These are phyloP conservation scores for Podaxis sp. DNA, from an alignment of 768 basidiomycete genomes.

Conservation along the genomic window DNA sequence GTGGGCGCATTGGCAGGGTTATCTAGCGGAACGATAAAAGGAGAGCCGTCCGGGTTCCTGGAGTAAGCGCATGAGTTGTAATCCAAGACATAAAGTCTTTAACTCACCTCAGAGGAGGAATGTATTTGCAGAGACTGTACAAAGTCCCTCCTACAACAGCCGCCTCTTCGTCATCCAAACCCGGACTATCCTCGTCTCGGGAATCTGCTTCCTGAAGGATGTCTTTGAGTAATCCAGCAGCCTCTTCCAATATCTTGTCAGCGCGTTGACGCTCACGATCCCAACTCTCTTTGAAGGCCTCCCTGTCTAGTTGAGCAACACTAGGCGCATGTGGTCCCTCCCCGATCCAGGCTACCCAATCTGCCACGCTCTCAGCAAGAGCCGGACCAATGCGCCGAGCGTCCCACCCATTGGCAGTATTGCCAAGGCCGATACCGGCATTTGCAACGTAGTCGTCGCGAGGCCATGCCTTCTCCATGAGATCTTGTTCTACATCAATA, in stretches of 20 bases:
- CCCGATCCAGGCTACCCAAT: slow-evolving; percentile 51
- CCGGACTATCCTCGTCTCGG: slow-evolving; percentile 50
- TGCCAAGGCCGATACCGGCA: slow-evolving; percentile 22
- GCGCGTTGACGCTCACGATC: slow-evolving; percentile 28
- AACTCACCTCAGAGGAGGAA: slow-evolving; percentile 59
- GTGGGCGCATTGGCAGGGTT: slow-evolving; percentile 58
- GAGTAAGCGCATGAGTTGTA: slow-evolving; percentile 4
- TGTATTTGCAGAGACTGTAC: slow-evolving; percentile 55
- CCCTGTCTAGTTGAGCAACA: slow-evolving; percentile 18
- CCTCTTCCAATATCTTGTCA: slow-evolving; percentile 67
- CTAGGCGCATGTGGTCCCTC: slow-evolving; percentile 26
- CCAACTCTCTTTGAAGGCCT: slow-evolving; percentile 18
- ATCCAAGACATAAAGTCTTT: not conserved
- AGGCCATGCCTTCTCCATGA: slow-evolving; percentile 75
- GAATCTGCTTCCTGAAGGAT: slow-evolving; percentile 72
- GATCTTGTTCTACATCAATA: slow-evolving; percentile 58
- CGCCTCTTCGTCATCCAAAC: slow-evolving; percentile 69
- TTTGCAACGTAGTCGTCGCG: slow-evolving; percentile 50
- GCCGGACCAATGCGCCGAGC: slow-evolving; percentile 55
- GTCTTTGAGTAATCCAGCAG: slow-evolving; percentile 68
- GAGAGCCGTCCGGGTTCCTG: slow-evolving; percentile 32
- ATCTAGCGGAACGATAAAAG: slow-evolving; percentile 47
- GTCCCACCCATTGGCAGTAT: slow-evolving; percentile 58
- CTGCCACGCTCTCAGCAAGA: slow-evolving; percentile 52
- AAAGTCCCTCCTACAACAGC: slow-evolving; percentile 62